Percentiles rank a stretch among this genome's conserved stretches.
These are phyloP conservation scores for Teratosphaeriaceae sp. DNA, from an alignment of 2,329 filamentous ascomycete species.

Conservation along the genomic window DNA sequence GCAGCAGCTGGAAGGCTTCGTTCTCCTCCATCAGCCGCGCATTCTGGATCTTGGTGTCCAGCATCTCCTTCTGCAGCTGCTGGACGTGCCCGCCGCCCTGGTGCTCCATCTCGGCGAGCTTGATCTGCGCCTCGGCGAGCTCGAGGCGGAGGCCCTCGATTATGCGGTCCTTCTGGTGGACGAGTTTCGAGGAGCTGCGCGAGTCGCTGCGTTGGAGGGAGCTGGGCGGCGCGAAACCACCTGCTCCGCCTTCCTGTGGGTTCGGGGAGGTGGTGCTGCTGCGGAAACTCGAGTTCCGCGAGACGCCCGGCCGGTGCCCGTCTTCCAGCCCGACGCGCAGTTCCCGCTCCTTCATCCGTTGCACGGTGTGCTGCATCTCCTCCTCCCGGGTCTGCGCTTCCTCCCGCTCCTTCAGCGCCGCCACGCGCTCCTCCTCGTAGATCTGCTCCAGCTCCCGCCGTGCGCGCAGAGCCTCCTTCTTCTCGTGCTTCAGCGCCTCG, in stretches of 20 bases:
- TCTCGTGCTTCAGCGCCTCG: slow-evolving; percentile 74
- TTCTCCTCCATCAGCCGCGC: slow-evolving; percentile 97
- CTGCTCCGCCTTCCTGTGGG: slow-evolving; percentile 52
- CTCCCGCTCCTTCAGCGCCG: slow-evolving; percentile 87
- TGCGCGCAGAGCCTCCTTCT: slow-evolving; percentile 74
- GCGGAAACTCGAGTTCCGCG: slow-evolving; percentile 22
- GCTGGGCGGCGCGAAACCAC: slow-evolving; percentile 65
- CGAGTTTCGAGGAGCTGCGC: slow-evolving; percentile 70
- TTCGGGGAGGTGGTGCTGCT: slow-evolving; percentile 48
- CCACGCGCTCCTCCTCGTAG: slow-evolving; percentile 82
- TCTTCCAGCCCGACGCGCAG: slow-evolving; percentile 43
- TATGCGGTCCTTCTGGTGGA: slow-evolving; percentile 92
- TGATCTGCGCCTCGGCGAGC: slow-evolving; percentile 90
- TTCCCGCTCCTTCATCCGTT: slow-evolving; percentile 75
- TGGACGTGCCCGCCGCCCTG: slow-evolving; percentile 79
- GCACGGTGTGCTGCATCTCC: slow-evolving; percentile 83
- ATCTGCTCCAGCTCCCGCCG: slow-evolving; percentile 88
- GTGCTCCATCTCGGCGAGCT: slow-evolving; percentile 90
- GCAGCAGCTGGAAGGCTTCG: slow-evolving; percentile 91
- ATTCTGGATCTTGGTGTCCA: slow-evolving; percentile 93
- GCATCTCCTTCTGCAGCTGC: slow-evolving; percentile 81
- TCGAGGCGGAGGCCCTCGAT: slow-evolving; percentile 90
- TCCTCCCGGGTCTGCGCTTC: slow-evolving; percentile 78
- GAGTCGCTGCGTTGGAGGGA: slow-evolving; percentile 72
- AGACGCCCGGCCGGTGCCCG: slow-evolving; percentile 48